Base-by-base conservation (phyloP, 352 stramenopile genomes). In the Elongisporangium undulatum region DNA sequence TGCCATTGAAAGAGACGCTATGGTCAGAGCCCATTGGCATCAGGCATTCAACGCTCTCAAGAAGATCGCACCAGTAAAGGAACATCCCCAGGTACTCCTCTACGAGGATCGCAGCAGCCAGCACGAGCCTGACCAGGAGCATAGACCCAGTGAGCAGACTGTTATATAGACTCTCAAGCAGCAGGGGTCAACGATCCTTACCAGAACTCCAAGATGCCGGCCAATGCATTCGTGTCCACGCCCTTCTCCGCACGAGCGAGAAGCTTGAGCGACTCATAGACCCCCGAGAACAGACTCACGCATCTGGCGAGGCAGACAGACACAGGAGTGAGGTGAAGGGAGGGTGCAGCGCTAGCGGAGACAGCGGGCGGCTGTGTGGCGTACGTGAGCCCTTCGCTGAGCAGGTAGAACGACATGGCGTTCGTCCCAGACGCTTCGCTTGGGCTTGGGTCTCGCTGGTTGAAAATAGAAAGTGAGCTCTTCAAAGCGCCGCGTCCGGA, bases 261-360 rank as follows among this genome's bases (percentile, higher is more conserved):
- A 53, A 80, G 72, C 61, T 89, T 90, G 52, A 90, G 78, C 24
- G 81, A 90, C 62, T 87, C 74, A 45, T 90, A 90, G 16, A 71
- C 72, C 1, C 78, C 78, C 1, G 74, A 86, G 59, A 85, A 82
- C 49, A 85, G 75, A 26, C 74, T 68, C 21, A 76, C 64, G 54
- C 76, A 90, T 0, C 81, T 90, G n/a, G 34, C 17, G 53, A 48
- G 24, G 0, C 34, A 41, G 24, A 0, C 34, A 41, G n/a, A 23
- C 22, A 45, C 21, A 53, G 10, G 17, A 56, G 19, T 50, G 8
- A 51, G 13, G 8, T 16, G 17, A 39, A n/a, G n/a, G n/a, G n/a
- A n/a, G n/a, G 0, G 17, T 48, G 6, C 7, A 54, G 2, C 21
- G 50, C 52, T 21, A 51, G 52, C 53, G 6, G 22, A 38, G 19